Evolutionary conservation across 2,329 filamentous ascomycete genomes (phyloP), one percentile per base, ranked within the genome.

Genomic region (Thielaviopsis euricoi): DNA sequence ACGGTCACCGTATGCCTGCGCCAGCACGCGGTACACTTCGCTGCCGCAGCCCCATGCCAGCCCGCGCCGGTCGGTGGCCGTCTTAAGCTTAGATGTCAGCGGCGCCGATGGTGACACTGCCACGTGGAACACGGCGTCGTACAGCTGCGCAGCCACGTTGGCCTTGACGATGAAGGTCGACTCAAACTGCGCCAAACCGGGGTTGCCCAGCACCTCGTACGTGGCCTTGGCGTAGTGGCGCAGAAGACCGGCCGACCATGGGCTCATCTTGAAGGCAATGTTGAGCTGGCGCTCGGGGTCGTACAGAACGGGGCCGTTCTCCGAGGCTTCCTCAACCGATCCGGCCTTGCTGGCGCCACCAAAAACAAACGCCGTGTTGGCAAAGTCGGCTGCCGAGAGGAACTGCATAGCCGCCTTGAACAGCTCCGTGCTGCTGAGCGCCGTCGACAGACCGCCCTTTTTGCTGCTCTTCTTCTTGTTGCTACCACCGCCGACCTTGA

Each of bases 371-470:
- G 86, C 82, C 63, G 80, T 86, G 64, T 80, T 84, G 58, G 73
- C 74, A 57, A 96, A 73, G 65, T 95, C 84, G 43, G 80, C 84
- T 1, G 80, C 78, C 1, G 86, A 82, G 19, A 98, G 73, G 63
- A 91, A 93, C 67, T 96, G 91, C n/a, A 98, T 73, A 1, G 85
- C 83, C 2, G 89, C 90, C 70, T 96, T 97, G 77, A 98, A 96
- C 51, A 97, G 77, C 69, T 97, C 91, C 23, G 91, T 93, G 69
- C 86, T 86, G 72, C 86, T 95, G 65, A 95, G 86, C 7, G 87
- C 87, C 5, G 81, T 76, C 6, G 89, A 89, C 17, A 97, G 76
- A 1, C 86, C 86, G 19, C 60, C 58, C 48, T 60, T 59, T 19
- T 52, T 50, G 60, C 83, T 84, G 6, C 81, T 78, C 6, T 83